A percentile compares a stretch with the other conserved stretches of the same genome.
Conservation (phyloP, 306 rosid genomes). For the Prunus armeniaca region DNA sequence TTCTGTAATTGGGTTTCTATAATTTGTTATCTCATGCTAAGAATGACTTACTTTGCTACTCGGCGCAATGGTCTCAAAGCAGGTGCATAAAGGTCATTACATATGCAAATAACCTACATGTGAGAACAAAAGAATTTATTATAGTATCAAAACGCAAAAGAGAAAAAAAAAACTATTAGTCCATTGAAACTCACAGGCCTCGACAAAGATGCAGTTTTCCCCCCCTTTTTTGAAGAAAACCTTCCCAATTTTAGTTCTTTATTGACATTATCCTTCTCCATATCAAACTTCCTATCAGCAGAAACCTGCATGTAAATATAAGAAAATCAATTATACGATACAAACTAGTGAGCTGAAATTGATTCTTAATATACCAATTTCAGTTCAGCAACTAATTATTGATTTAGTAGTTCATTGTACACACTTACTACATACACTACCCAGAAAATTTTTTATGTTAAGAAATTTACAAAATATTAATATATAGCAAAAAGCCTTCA, state of each 20-base stretch:
- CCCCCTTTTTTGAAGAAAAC: slow-evolving; percentile 59
- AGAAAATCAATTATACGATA: slow-evolving; percentile 1
- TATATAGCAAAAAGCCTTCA: neutral
- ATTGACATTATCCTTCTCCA: slow-evolving; percentile 47
- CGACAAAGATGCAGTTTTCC: slow-evolving; percentile 49
- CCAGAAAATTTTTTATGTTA: neutral
- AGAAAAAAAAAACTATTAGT: slow-evolving; percentile 17
- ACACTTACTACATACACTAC: neutral
- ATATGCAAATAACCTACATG: slow-evolving; percentile 90
- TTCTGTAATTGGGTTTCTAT: neutral
- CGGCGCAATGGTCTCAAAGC: slow-evolving; percentile 89
- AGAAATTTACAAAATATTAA: neutral
- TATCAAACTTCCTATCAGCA: slow-evolving; percentile 64
- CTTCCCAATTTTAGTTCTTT: slow-evolving; percentile 51
- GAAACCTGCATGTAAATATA: slow-evolving; percentile 47
- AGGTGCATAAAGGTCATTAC: slow-evolving; percentile 93
- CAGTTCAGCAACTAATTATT: neutral
- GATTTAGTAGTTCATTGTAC: neutral
- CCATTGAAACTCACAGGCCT: slow-evolving; percentile 82
- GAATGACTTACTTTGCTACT: slow-evolving; percentile 77
- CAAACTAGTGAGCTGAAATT: neutral
- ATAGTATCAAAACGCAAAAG: slow-evolving; percentile 1
- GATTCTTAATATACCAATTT: neutral
- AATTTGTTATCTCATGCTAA: slow-evolving; percentile 19
- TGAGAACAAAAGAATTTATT: slow-evolving; percentile 22